Evolutionary conservation across 176 grass and related monocot species (phyloP), one percentile per base, ranked within the genome.

Genomic region (Avena sativa): DNA sequence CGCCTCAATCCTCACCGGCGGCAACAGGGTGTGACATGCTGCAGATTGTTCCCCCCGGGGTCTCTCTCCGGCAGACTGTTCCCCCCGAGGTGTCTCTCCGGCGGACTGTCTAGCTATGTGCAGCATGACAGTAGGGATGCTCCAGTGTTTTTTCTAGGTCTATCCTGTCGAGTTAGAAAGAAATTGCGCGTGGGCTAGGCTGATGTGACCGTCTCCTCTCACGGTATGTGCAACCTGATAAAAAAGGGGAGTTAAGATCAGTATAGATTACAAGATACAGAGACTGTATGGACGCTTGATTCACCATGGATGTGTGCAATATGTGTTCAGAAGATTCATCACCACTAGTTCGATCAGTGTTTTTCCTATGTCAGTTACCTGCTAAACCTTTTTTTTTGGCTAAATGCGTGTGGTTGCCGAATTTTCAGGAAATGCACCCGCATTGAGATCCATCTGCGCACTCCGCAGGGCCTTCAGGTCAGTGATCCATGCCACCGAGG

Each of bases 371-470:
- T 30, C 46, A 4, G 3, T 1, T 46, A 49, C 9, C 36, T 50
- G 40, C 66, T 34, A 34, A 34, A 34, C 40, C 83, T 46, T 85
- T 7, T 58, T 34, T 63, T 57, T 23, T 23, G 74, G 74, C 78
- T 89, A 73, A 83, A 38, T n/a, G 16, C 3, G 10, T 12, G 16
- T 2, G 14, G 55, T 5, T 73, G 63, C 79, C 16, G 4, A 76
- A 60, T 32, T 92, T 92, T 48, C 93, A 98, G 96, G 69, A 98
- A 95, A 93, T 98, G 96, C 78, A 98, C 93, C 53, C 91, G 96
- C 65, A 92, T 98, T 2, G 96, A 98, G 91, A 95, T 98, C 75
- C 96, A 95, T 89, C 89, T 98, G 88, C 93, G 95, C 88, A 95
- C 96, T 50, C 88, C 96, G 60, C 96, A 98, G 81, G 96, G 96